Percentiles rank a stretch among this genome's conserved stretches.
Conservation (phyloP, 495 filamentous ascomycete species). For the Parmelia sp. region DNA sequence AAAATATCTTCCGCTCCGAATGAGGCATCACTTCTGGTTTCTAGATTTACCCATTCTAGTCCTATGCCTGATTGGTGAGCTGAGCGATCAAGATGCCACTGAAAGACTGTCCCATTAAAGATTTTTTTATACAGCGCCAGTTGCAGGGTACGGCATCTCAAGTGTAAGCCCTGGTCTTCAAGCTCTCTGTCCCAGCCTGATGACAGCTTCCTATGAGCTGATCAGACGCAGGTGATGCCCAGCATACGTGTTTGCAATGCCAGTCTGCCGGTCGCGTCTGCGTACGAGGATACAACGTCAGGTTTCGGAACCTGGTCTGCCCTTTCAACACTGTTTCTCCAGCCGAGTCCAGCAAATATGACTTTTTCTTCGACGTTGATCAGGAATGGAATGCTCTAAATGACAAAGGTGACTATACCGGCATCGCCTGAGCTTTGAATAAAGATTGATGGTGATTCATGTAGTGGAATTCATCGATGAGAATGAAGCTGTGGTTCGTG, state of each 20-base stretch:
- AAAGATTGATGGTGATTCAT: not conserved
- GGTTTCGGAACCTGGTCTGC: slow-evolving; percentile 19
- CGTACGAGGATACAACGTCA: slow-evolving; percentile 17
- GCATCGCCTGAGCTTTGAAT: not conserved
- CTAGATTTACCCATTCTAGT: not conserved
- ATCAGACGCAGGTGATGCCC: slow-evolving; percentile 5
- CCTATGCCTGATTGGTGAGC: not conserved
- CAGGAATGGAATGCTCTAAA: slow-evolving; percentile 2
- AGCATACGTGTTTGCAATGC: slow-evolving; percentile 13
- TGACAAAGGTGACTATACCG: not conserved
- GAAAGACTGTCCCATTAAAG: not conserved
- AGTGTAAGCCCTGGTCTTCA: slow-evolving; percentile 4
- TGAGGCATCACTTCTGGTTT: not conserved
- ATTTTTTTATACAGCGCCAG: slow-evolving; percentile 3
- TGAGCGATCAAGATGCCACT: not conserved
- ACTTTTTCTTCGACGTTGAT: slow-evolving; percentile 16
- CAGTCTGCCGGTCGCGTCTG: slow-evolving; percentile 12
- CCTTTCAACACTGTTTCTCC: not conserved
- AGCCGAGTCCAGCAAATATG: slow-evolving; percentile 13
- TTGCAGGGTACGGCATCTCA: slow-evolving; percentile 20
- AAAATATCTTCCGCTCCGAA: no score
- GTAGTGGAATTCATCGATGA: slow-evolving; percentile 5
- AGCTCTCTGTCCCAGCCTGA: not conserved
- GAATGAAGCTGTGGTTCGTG: not conserved
- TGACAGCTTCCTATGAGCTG: not conserved